These are phyloP conservation scores for Vanderwaltozyma tropicalis DNA, from an alignment of 805 yeast species.

Conservation along the genomic window DNA sequence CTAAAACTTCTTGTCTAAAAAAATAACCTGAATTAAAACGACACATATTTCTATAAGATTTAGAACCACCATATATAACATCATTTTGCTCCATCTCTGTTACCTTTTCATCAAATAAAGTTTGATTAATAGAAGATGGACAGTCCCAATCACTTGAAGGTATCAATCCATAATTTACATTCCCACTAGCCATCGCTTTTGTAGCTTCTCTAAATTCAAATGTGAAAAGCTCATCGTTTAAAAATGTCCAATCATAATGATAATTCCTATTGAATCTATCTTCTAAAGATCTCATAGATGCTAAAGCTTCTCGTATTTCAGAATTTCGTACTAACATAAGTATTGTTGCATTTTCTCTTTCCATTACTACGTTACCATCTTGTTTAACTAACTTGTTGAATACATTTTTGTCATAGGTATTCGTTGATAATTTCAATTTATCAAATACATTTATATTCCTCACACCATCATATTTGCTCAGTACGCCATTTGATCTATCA, in stretches of 20 bases:
- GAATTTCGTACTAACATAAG: conserved; percentile 80
- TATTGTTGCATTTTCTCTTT: conserved; percentile 57
- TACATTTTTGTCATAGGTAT: conserved; percentile 16
- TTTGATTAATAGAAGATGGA: conserved; percentile 61
- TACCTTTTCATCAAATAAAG: conserved; percentile 39
- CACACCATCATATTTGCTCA: conserved; percentile 9
- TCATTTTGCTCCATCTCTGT: conserved; percentile 34
- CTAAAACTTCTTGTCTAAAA: conserved; percentile 63
- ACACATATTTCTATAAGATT: conserved; percentile 87
- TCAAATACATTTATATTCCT: conserved; percentile 6
- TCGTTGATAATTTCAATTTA: conserved; percentile 20
- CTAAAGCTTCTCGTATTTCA: conserved; percentile 65
- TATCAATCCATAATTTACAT: conserved; percentile 52
- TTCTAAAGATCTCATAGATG: conserved; percentile 67
- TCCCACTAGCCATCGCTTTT: conserved; percentile 49
- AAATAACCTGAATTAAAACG: conserved; percentile 88
- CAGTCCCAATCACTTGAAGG: conserved; percentile 67
- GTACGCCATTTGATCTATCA: conserved; percentile 8
- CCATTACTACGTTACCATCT: neutral
- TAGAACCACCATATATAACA: conserved; percentile 55
- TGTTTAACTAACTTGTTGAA: neutral
- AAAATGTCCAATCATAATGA: conserved; percentile 69
- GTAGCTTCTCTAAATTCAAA: conserved; percentile 54
- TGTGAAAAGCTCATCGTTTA: conserved; percentile 64
- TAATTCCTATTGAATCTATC: conserved; percentile 60